These are phyloP conservation scores for Akanthomyces lecanii DNA, from an alignment of 2,329 filamentous ascomycete species.

Conservation along the genomic window DNA sequence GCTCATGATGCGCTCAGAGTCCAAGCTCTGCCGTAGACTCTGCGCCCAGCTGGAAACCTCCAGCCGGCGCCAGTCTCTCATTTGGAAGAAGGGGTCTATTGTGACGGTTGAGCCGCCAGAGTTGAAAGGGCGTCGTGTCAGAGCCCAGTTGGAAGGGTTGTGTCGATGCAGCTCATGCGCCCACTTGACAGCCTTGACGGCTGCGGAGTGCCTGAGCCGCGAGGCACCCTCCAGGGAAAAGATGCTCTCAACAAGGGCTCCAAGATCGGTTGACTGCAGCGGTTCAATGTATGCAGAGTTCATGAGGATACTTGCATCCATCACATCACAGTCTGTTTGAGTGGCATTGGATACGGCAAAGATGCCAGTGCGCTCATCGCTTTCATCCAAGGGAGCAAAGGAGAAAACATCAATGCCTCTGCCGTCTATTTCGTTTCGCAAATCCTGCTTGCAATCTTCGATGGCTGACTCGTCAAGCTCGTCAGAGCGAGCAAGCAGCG, in stretches of 20 bases:
- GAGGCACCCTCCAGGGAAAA: constrained; percentile 75
- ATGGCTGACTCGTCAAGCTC: constrained; percentile 57
- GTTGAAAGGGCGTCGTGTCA: constrained; percentile 18
- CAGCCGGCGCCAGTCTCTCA: constrained; percentile 29
- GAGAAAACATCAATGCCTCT: constrained; percentile 62
- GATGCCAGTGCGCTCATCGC: constrained; percentile 38
- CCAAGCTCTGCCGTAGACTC: constrained; percentile 32
- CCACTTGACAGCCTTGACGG: constrained; percentile 77
- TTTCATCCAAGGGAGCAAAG: constrained; percentile 45
- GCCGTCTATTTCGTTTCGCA: constrained; percentile 52
- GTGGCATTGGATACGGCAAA: constrained; percentile 76
- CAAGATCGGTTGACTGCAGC: constrained; percentile 70
- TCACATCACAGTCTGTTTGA: constrained; percentile 69
- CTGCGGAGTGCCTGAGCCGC: constrained; percentile 77
- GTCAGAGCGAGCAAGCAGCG: constrained; percentile 75
- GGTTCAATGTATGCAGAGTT: constrained; percentile 84
- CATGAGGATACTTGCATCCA: constrained; percentile 94
- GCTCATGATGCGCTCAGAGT: constrained; percentile 27
- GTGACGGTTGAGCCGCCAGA: constrained; percentile 14
- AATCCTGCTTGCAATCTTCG: constrained; percentile 53
- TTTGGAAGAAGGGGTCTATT: constrained; percentile 19
- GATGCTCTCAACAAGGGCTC: constrained; percentile 62
- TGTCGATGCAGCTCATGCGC: constrained; percentile 6
- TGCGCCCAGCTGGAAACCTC: constrained; percentile 37
- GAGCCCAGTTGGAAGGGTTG: constrained; percentile 9